Evolutionary conservation across 2,329 filamentous ascomycete genomes (phyloP), one percentile per base, ranked within the genome.

Genomic region (Nemania bipapillata): DNA sequence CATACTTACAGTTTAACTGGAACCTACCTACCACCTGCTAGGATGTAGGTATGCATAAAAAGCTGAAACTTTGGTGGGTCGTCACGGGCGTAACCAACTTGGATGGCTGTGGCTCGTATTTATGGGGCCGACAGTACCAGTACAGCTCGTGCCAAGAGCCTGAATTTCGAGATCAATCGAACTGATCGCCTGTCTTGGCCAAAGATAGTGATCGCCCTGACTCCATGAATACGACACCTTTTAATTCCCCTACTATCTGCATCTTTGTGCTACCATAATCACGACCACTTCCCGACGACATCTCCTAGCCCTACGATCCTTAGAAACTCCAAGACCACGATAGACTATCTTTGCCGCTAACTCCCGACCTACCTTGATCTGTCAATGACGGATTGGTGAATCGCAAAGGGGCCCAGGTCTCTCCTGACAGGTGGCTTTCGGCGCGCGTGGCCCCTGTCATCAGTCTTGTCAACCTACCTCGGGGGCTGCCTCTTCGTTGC

Each of bases 161-260:
- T 65, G 70, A 72, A 74, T 71, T 73, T 71, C 52, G 45, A 63
- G 66, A 52, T 63, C 66, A 60, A 50, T 63, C 60, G 58, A 56
- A 59, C 24, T 54, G 42, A 56, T 57, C 9, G 22, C 26, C n/a
- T 22, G 52, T 65, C 57, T 35, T n/a, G 52, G 56, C 37, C 47
- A 50, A n/a, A 55, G 63, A 63, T 58, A 70, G 40, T 15, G 69
- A 68, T 66, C 63, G 28, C 67, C 73, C 65, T 66, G 62, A 68
- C 69, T 68, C 61, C 63, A 60, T 65, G 68, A 74, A 74, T 66
- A 71, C 74, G 70, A 76, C 73, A 75, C 74, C 72, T 76, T 74
- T 74, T 71, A 66, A 62, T 59, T 58, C 55, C 56, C 47, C 60
- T 35, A 55, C 45, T 66, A 37, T 40, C 59, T 28, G 45, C 30